These are phyloP conservation scores for Grosmannia serpens DNA, from an alignment of 2,329 filamentous ascomycete species.

Conservation along the genomic window DNA sequence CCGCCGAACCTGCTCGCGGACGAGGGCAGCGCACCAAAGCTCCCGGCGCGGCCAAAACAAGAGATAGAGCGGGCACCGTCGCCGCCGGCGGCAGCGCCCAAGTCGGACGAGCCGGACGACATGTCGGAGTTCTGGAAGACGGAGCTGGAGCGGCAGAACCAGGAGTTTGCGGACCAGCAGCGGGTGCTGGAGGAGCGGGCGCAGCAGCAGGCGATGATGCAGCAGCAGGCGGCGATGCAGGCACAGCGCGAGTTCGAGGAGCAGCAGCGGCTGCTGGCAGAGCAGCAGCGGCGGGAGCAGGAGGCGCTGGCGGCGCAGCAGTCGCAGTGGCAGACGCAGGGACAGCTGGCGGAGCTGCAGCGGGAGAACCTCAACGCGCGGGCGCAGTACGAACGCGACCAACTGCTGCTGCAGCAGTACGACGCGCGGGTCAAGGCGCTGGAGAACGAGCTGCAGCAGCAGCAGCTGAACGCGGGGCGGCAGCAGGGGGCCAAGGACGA, in stretches of 20 bases:
- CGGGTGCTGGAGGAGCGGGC: constrained; percentile 77
- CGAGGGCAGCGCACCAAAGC: constrained; percentile 69
- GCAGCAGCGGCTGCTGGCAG: constrained; percentile 74
- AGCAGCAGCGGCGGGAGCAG: constrained; percentile 84
- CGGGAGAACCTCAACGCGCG: constrained; percentile 89
- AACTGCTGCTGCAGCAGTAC: constrained; percentile 93
- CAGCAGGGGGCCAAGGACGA: constrained; percentile 87
- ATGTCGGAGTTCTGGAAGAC: constrained; percentile 98
- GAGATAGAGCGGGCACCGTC: constrained; percentile 59
- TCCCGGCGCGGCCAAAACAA: constrained; percentile 71
- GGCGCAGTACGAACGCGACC: constrained; percentile 93
- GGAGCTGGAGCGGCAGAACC: constrained; percentile 80
- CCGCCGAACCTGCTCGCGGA: constrained; percentile 80
- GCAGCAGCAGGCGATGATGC: constrained; percentile 66
- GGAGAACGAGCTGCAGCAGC: constrained; percentile 72
- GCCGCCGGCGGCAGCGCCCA: constrained; percentile 54
- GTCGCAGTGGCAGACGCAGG: constrained; percentile 86
- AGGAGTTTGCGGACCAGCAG: constrained; percentile 93
- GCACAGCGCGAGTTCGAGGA: constrained; percentile 95
- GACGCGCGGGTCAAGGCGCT: constrained; percentile 88
- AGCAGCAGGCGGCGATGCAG: constrained; percentile 72
- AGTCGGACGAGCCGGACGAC: constrained; percentile 74
- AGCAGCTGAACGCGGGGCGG: constrained; percentile 73
- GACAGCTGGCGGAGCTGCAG: constrained; percentile 88
- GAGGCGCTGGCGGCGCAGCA: constrained; percentile 84